Conservation (phyloP, 306 rosid species). For the Parietaria judaica region DNA sequence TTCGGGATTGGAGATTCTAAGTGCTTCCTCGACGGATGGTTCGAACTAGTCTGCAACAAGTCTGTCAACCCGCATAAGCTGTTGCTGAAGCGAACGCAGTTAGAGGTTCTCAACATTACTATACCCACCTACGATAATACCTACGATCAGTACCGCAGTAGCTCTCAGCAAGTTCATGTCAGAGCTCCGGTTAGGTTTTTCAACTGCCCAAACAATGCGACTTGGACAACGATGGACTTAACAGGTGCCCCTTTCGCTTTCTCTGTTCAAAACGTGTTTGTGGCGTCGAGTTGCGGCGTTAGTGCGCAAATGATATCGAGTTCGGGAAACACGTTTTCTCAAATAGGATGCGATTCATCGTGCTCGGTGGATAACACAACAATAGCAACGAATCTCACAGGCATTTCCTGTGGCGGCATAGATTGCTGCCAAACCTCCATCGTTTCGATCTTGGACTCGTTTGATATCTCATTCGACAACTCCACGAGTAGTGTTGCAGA, state of each 20-base stretch:
- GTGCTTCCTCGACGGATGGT: slow-evolving; percentile 14
- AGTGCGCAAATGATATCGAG: neutral
- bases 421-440: slow-evolving; percentile 1
- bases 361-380: neutral
- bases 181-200: neutral
- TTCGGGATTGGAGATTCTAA: neutral
- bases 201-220: neutral
- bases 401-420: neutral
- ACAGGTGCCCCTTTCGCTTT: neutral
- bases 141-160: neutral
- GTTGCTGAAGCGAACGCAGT: neutral
- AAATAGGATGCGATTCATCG: neutral
- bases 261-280: neutral
- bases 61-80: neutral
- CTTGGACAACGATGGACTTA: neutral
- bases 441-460: neutral
- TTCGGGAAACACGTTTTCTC: neutral
- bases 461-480: neutral
- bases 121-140: no score
- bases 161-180: neutral
- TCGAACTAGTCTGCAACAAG: slow-evolving; percentile 20
- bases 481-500: no score
- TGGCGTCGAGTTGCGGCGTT: slow-evolving; percentile 12
- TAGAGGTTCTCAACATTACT: neutral
- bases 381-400: neutral